Base-by-base conservation (phyloP, 1,284 basidiomycete species). In the Microbotryum lychnidis-dioicae region DNA sequence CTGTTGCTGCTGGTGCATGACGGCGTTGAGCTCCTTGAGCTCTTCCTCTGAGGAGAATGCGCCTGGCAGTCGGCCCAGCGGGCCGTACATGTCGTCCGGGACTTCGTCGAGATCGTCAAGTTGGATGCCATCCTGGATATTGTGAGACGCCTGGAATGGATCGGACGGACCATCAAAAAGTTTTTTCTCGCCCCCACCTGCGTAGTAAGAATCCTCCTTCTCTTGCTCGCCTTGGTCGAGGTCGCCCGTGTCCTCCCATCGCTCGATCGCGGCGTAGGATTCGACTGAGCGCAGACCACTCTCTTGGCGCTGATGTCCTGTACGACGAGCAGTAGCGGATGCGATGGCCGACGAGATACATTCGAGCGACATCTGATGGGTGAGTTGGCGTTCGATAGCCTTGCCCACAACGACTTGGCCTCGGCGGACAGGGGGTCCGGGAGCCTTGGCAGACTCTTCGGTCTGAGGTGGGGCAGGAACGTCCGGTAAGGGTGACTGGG, bases 61-160 rank as follows among this genome's bases (percentile, higher is more conserved):
- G 45, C 16, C 16, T n/a, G 55, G 10, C 45, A 33, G 23, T 51
- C 25, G 20, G 18, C 42, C 16, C 42, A 16, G 49, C 58, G 48
- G 61, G 50, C 31, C 53, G 53, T 6, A 52, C 52, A 1, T 51
- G 27, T 66, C 66, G 44, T 71, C 70, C 6, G 67, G 69, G 2
- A 70, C 64, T n/a, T 71, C 69, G 45, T 71, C 69, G 42, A 70
- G 61, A 46, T 71, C 70, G 56, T 71, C 70, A 29, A 71, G 58
- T 50, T 71, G 67, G 8, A 71, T 48, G 10, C 61, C 57, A 29
- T 50, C 18, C 48, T 50, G 48, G 14, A n/a, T 29, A 16, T 42
- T 42, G 37, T 42, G 16, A 42, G 12, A 14, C 14, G 37, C 16
- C 6, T 42, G 37, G 37, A 42, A 42, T 42, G 37, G 37, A 42